Evolutionary conservation across 2,329 filamentous ascomycete species (phyloP).

Genomic region (Colletotrichum viniferum): DNA sequence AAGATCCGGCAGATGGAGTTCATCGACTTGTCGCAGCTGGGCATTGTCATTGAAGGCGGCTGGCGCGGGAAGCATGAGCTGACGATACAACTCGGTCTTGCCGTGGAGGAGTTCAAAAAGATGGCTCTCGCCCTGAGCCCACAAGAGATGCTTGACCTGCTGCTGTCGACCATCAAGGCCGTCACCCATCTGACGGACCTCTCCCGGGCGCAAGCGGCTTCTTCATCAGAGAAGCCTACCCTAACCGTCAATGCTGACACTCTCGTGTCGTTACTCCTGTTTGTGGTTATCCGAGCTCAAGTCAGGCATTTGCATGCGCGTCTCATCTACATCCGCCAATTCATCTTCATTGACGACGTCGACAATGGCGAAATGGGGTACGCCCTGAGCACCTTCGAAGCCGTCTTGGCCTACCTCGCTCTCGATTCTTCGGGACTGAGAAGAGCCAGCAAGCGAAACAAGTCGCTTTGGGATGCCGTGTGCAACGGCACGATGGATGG

Average conservation of each 20-base stretch:
- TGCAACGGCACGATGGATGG: constrained; percentile 77
- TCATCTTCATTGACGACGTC: constrained; percentile 97
- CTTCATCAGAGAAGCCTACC: constrained; percentile 55
- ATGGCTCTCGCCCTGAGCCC: constrained; percentile 79
- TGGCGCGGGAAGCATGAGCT: constrained; percentile 81
- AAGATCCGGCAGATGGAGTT: constrained; percentile 93
- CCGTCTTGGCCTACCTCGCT: constrained; percentile 85
- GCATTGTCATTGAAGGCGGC: constrained; percentile 83
- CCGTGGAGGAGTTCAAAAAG: constrained; percentile 88
- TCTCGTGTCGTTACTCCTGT: constrained; percentile 85
- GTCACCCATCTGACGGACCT: constrained; percentile 72
- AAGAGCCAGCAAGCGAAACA: constrained; percentile 85
- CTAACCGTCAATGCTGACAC: constrained; percentile 83
- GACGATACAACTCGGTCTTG: constrained; percentile 74
- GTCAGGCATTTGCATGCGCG: constrained; percentile 87
- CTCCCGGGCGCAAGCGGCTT: constrained; percentile 41
- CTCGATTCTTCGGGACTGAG: constrained; percentile 82
- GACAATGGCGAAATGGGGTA: constrained; percentile 97
- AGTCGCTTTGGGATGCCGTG: constrained; percentile 84
- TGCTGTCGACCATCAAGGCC: constrained; percentile 82
- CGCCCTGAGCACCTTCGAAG: constrained; percentile 93
- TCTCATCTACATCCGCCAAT: constrained; percentile 93
- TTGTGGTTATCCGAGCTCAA: constrained; percentile 91
- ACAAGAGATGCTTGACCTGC: constrained; percentile 85
- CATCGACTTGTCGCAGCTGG: constrained; percentile 93